These are phyloP conservation scores for Alternaria triticina DNA, from an alignment of 2,329 filamentous ascomycete species.

Conservation along the genomic window DNA sequence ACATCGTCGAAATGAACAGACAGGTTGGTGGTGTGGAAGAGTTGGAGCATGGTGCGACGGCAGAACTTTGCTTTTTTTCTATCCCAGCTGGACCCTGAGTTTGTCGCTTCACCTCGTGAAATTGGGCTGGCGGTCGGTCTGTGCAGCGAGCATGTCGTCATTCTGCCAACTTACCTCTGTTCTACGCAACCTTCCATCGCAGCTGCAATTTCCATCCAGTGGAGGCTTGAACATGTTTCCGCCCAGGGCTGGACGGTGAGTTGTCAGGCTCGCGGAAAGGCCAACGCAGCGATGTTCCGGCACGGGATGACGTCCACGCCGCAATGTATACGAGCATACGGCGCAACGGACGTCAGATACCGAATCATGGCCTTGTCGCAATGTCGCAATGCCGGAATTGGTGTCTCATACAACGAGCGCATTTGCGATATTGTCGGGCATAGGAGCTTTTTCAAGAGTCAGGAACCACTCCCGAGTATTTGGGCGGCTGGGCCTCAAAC, in stretches of 20 bases:
- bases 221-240: neutral
- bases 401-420: neutral
- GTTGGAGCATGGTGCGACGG: constrained; percentile 23
- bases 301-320: constrained; percentile 19
- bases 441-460: constrained; percentile 27
- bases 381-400: neutral
- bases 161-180: constrained; percentile 4
- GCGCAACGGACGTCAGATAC: neutral
- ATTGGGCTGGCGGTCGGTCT: constrained; percentile 8
- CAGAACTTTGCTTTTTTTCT: constrained; percentile 16
- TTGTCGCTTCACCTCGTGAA: constrained; percentile 6
- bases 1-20: constrained; percentile 3
- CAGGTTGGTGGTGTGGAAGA: neutral
- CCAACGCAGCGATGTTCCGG: constrained; percentile 24
- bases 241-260: constrained; percentile 25
- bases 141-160: constrained; percentile 34
- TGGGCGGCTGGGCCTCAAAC: constrained; percentile 35
- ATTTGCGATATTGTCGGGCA: constrained; percentile 7
- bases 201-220: constrained; percentile 13
- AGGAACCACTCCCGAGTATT: constrained; percentile 34
- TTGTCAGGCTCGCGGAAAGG: constrained; percentile 29
- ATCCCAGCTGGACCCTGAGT: constrained; percentile 17
- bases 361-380: constrained; percentile 6
- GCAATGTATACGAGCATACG: constrained; percentile 1
- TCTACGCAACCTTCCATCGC: neutral